phyloP scores from a whole-genome alignment of 2,329 filamentous ascomycete species.

The Xylariaceae sp. region DNA sequence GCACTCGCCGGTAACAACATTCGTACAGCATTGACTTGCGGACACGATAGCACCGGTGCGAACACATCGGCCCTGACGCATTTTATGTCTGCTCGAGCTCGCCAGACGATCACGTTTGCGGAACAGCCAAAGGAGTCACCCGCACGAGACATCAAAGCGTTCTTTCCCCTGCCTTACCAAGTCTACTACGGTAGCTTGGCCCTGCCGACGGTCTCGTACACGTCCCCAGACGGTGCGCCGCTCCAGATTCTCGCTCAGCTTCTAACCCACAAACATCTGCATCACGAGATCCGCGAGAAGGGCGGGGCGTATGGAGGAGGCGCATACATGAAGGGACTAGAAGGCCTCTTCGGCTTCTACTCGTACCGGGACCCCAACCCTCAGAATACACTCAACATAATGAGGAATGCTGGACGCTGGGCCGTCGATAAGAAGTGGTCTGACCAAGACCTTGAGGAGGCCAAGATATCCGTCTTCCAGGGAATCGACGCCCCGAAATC shows the following conservation, averaged over 20 bases:
- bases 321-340: slow-evolving; percentile 72
- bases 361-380: slow-evolving; percentile 97
- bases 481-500: slow-evolving; percentile 80
- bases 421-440: slow-evolving; percentile 77
- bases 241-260: slow-evolving; percentile 87
- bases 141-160: slow-evolving; percentile 60
- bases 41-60: slow-evolving; percentile 59
- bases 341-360: slow-evolving; percentile 89
- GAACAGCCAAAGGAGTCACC: slow-evolving; percentile 30
- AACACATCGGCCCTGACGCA: slow-evolving; percentile 67
- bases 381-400: slow-evolving; percentile 77
- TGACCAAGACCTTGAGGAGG: slow-evolving; percentile 83
- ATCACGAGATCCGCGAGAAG: slow-evolving; percentile 96
- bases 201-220: slow-evolving; percentile 79
- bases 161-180: slow-evolving; percentile 93
- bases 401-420: slow-evolving; percentile 76
- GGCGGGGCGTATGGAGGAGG: slow-evolving; percentile 94
- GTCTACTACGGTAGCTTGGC: slow-evolving; percentile 89
- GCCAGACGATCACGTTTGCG: slow-evolving; percentile 35
- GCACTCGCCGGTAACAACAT: slow-evolving; percentile 65
- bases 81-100: slow-evolving; percentile 62
- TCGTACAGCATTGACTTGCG: slow-evolving; percentile 81
- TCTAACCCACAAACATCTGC: slow-evolving; percentile 91
- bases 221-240: slow-evolving; percentile 65
- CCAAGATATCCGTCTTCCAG: slow-evolving; percentile 93